Base-by-base conservation (phyloP, 495 filamentous ascomycete genomes). In the Aspergillus panamensis region DNA sequence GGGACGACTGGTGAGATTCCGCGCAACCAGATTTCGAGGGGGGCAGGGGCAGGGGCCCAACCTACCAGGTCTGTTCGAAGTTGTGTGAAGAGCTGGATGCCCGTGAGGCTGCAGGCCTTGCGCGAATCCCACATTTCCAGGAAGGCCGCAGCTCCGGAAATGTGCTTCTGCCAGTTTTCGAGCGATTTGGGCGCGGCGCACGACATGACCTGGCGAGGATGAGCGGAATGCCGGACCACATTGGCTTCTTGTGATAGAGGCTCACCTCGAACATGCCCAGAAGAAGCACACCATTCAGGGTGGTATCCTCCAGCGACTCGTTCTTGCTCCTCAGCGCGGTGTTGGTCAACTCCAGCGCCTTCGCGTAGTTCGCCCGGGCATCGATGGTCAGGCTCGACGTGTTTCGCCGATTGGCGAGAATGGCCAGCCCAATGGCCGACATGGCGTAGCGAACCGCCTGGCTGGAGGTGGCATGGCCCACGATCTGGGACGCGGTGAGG, bases 191-290 rank as follows among this genome's bases (percentile, higher is more conserved):
- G 35, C 3, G 47, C 30, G 10, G 25, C 48, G 17, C 47, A 58
- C 1, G 35, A 16, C 37, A 58, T 51, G 6, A 58, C 48, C 55
- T 57, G 17, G 14, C 2, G 14, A 30, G 3, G 44, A 21, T 42
- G 13, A 43, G 14, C 21, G 20, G 12, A n/a, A 2, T 39, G 14
- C 3, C 8, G 6, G 35, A 12, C 35, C 6, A 10, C 3, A 39
- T 39, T 8, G 32, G 33, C 13, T 13, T 31, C 20, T 9, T 10
- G 31, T 9, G 19, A 30, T n/a, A 10, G 14, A n/a, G 31, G 21
- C 33, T 6, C 20, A 58, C 55, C 48, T 58, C 55, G 16, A 58
- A 58, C 55, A 58, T 58, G 33, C 44, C 48, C 35, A 58, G 47
- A 30, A 58, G 55, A 8, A 58, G 51, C 33, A 50, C 21, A 3